These are phyloP conservation scores for Metschnikowia amazonensis DNA, from an alignment of 805 yeast species.

Conservation along the genomic window DNA sequence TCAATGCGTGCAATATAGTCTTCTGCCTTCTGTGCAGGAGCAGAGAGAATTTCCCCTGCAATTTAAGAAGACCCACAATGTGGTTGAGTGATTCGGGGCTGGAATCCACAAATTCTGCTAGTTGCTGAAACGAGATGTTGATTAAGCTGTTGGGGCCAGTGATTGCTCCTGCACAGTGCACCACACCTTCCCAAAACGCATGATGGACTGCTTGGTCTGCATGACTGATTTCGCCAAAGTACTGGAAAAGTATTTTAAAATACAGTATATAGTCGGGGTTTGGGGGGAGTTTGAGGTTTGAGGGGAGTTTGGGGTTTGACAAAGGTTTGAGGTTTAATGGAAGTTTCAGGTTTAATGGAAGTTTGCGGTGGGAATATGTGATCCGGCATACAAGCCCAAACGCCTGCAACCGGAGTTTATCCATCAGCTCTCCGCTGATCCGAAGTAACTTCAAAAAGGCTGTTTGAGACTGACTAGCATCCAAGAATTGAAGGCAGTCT, in stretches of 20 bases:
- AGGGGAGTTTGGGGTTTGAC: no score
- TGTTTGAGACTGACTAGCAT: neutral
- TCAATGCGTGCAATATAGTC: slow-evolving; percentile 23
- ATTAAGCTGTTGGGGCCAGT: slow-evolving; percentile 47
- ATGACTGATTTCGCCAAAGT: slow-evolving; percentile 10
- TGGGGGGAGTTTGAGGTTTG: neutral
- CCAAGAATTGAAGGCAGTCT: neutral
- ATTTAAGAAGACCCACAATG: slow-evolving; percentile 20
- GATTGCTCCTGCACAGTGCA: slow-evolving; percentile 53
- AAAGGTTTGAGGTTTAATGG: no score
- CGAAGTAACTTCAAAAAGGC: slow-evolving; percentile 42
- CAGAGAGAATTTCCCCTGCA: slow-evolving; percentile 12
- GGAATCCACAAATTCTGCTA: slow-evolving; percentile 10
- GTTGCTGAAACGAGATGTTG: slow-evolving; percentile 36
- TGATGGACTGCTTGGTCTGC: slow-evolving; percentile 3
- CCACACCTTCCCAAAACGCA: slow-evolving; percentile 52
- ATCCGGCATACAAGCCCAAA: slow-evolving; percentile 32
- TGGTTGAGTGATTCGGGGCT: neutral
- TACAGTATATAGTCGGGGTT: slow-evolving; percentile 9
- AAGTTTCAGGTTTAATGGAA: no score
- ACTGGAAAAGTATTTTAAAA: slow-evolving; percentile 23
- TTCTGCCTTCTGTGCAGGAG: slow-evolving; percentile 21
- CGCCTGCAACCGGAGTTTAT: slow-evolving; percentile 46
- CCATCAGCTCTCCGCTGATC: slow-evolving; percentile 62
- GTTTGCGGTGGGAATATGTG: no score